Percentiles rank a stretch among this genome's conserved stretches.
Evolutionary conservation across 306 rosid species (phyloP).

Genomic region (Acmispon strigosus): DNA sequence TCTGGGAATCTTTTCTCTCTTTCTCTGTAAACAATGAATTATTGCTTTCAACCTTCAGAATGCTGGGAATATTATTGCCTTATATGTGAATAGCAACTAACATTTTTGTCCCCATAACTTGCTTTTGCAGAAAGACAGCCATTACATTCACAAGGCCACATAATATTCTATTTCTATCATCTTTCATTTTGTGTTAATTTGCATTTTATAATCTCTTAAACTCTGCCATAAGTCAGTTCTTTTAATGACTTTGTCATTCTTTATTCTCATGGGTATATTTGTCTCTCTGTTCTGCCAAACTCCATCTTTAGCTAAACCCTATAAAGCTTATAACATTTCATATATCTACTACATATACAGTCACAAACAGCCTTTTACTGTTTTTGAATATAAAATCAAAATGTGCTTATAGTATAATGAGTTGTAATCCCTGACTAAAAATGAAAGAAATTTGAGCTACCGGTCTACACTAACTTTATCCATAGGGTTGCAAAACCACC

Average conservation of each 20-base stretch:
- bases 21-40: conserved; percentile 25
- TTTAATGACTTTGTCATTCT: conserved; percentile 30
- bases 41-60: conserved; percentile 36
- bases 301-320: conserved; percentile 73
- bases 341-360: conserved; percentile 48
- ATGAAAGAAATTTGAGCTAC: conserved; percentile 4
- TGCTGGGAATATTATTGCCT: conserved; percentile 33
- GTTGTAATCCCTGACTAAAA: neutral
- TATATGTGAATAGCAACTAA: conserved; percentile 36
- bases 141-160: conserved; percentile 31
- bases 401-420: neutral
- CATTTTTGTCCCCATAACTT: conserved; percentile 38
- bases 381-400: conserved; percentile 23
- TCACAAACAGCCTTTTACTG: conserved; percentile 83
- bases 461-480: neutral
- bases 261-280: conserved; percentile 27
- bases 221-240: conserved; percentile 22
- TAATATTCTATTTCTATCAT: conserved; percentile 3
- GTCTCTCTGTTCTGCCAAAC: conserved; percentile 46
- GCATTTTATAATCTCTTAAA: conserved; percentile 6
- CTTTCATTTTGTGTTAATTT: no score
- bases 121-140: conserved; percentile 40
- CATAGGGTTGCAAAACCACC: neutral
- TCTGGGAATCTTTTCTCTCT: conserved; percentile 61
- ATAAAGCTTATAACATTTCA: conserved; percentile 61